Evolutionary conservation across 2,329 filamentous ascomycete genomes (phyloP).

Genomic region (Nothophaeocryptopus gaeumannii): DNA sequence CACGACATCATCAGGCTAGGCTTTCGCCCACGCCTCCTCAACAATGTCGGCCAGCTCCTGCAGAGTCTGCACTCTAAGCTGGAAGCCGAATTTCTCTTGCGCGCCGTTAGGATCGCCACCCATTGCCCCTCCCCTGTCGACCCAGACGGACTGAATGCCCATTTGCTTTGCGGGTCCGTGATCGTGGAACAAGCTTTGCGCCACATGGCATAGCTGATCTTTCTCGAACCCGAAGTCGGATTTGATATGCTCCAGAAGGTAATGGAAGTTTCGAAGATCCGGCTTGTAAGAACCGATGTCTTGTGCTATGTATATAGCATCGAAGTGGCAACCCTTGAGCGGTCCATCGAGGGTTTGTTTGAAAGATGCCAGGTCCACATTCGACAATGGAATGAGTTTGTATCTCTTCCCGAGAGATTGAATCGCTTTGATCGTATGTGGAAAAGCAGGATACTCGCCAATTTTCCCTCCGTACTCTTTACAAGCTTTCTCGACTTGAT

Average conservation of each 20-base stretch:
- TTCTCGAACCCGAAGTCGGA: slow-evolving; percentile 57
- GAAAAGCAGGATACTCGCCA: slow-evolving; percentile 56
- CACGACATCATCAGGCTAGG: neutral
- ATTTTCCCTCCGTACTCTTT: slow-evolving; percentile 53
- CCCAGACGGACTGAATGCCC: slow-evolving; percentile 64
- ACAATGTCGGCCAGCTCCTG: slow-evolving; percentile 60
- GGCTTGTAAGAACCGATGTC: slow-evolving; percentile 73
- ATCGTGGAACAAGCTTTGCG: slow-evolving; percentile 65
- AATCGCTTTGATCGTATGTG: slow-evolving; percentile 57
- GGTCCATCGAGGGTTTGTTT: slow-evolving; percentile 47
- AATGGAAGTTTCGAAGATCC: slow-evolving; percentile 60
- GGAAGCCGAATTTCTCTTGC: slow-evolving; percentile 51
- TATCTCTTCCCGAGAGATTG: slow-evolving; percentile 49
- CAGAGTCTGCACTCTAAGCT: slow-evolving; percentile 59
- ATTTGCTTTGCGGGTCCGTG: slow-evolving; percentile 62
- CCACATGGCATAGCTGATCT: slow-evolving; percentile 62
- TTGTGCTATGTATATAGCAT: slow-evolving; percentile 66
- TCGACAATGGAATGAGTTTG: slow-evolving; percentile 61
- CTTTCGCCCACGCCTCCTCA: slow-evolving; percentile 38
- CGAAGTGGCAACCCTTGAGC: slow-evolving; percentile 56
- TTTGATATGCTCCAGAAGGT: slow-evolving; percentile 57
- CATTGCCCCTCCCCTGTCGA: slow-evolving; percentile 54
- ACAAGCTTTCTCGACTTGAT: slow-evolving; percentile 41
- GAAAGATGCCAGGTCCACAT: slow-evolving; percentile 58
- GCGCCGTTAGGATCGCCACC: slow-evolving; percentile 42